Evolutionary conservation across 1,284 basidiomycete species (phyloP).

Genomic region (Mrakiaceae sp.): DNA sequence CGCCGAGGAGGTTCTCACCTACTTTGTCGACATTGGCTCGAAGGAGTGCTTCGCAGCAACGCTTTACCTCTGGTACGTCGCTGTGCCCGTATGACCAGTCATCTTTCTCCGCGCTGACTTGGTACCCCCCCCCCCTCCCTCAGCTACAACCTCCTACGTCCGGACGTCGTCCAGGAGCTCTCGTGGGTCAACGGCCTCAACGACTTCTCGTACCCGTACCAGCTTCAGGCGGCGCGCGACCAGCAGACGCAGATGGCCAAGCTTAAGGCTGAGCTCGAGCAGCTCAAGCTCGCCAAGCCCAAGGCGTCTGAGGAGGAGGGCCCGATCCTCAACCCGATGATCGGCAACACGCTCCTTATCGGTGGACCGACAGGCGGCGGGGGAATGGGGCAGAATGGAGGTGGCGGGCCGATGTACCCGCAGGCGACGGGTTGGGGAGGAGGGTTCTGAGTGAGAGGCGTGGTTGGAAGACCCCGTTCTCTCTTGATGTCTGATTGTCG

Average conservation of each 20-base stretch:
- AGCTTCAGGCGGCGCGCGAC: constrained; percentile 68
- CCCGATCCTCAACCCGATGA: constrained; percentile 14
- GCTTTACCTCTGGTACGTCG: constrained; percentile 56
- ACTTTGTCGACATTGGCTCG: constrained; percentile 95
- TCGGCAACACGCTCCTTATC: constrained; percentile 13
- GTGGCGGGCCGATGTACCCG: neutral
- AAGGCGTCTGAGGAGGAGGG: constrained; percentile 16
- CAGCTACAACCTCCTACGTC: constrained; percentile 73
- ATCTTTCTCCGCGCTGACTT: neutral
- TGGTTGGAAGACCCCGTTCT: no score
- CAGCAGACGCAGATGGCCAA: constrained; percentile 23
- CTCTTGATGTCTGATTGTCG: no score
- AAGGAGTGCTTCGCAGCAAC: constrained; percentile 93
- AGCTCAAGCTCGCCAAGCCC: constrained; percentile 13
- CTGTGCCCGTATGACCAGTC: neutral
- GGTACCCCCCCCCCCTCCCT: constrained; percentile 19
- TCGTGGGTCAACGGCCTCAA: constrained; percentile 90
- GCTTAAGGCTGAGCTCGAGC: constrained; percentile 14
- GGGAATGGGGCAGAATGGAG: neutral
- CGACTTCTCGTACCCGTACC: constrained; percentile 94
- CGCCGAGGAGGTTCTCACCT: constrained; percentile 83
- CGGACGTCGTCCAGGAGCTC: constrained; percentile 86
- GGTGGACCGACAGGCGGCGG: neutral
- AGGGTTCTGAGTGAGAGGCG: neutral
- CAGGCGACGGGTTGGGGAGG: constrained; percentile 17